Conservation (phyloP, 2,329 filamentous ascomycete species). For the Cercospora brassicicola region DNA sequence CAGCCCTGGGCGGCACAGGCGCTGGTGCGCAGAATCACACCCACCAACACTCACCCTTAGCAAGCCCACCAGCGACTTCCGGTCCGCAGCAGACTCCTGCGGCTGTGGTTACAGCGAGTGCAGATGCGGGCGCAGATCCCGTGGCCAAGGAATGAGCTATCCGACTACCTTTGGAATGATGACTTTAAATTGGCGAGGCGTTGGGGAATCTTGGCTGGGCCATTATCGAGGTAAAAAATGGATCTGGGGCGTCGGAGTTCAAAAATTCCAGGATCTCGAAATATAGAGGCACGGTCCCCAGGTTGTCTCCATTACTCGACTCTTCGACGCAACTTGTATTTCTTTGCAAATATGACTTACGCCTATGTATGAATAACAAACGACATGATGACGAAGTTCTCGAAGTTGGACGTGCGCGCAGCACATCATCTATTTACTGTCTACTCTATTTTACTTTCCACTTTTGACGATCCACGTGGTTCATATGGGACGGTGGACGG, state of each 20-base stretch:
- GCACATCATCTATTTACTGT: too few relatives aligned
- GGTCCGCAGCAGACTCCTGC: not conserved
- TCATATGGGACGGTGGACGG: not conserved
- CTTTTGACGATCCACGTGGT: not conserved
- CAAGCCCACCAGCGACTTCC: conserved; percentile 23
- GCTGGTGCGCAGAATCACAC: not conserved
- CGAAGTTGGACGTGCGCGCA: not conserved
- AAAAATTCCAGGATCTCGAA: not conserved
- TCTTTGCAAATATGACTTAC: not conserved
- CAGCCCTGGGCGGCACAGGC: conserved; percentile 15
- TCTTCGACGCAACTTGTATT: not conserved
- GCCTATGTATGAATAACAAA: not conserved
- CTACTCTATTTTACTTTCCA: not conserved
- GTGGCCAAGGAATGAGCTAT: not conserved
- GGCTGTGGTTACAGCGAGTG: not conserved
- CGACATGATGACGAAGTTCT: not conserved
- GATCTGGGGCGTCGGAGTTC: not conserved
- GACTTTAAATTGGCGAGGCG: not conserved
- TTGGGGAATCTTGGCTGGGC: not conserved
- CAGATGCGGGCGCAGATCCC: not conserved
- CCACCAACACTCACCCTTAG: conserved; percentile 24
- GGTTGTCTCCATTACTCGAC: not conserved
- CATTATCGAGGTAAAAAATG: not conserved
- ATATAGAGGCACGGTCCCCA: not conserved
- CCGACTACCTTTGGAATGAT: not conserved